Base-by-base conservation (phyloP, 2,329 filamentous ascomycete species). In the Bisporella sp. region DNA sequence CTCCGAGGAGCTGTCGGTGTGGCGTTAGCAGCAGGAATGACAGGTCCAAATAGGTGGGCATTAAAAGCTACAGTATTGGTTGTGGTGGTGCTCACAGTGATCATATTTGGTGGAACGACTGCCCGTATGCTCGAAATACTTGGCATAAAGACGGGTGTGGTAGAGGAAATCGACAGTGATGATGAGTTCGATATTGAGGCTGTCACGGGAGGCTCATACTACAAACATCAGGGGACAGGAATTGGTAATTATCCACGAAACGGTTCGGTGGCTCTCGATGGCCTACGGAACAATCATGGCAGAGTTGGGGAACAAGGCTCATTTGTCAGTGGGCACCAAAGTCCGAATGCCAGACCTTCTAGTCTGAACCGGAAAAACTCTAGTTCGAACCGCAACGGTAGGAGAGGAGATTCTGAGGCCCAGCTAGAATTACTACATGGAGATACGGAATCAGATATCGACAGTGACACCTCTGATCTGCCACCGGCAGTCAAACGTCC, bases 31-130 rank as follows among this genome's bases (percentile, higher is more conserved):
- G 92, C 92, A 28, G 86, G 95, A 30, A 77, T 99, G 44, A 84
- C 81, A 0, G 93, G 91, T 43, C 81, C 84, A 48, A 93, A 95
- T 64, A 84, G 83, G 1, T 85, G 84, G 51, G 88, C 89, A 1
- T 76, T 99, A 35, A 86, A 90, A 60, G 93, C 93, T 5, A 99
- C 93, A 0, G 92, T 99, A n/a, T 75, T 99, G 8, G 91, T 99
- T 7, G 93, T 97, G 0, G 93, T 99, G 5, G 92, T 99, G 61
- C 74, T 99, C 54, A 97, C 93, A 0, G 93, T 99, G 61, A 99
- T 99, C 69, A 97, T 99, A 55, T 99, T 99, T 62, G 93, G 93
- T 49, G 93, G 93, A 47, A 99, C 93, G 5, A 99, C 93, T 0
- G 91, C 92, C 9, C 85, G 92, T 50, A 99, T 99, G 93, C 75